A percentile compares a stretch with the other conserved stretches of the same genome.
Evolutionary conservation across 129 eudicot genomes (phyloP).

Genomic region (Smallanthus sonchifolius): DNA sequence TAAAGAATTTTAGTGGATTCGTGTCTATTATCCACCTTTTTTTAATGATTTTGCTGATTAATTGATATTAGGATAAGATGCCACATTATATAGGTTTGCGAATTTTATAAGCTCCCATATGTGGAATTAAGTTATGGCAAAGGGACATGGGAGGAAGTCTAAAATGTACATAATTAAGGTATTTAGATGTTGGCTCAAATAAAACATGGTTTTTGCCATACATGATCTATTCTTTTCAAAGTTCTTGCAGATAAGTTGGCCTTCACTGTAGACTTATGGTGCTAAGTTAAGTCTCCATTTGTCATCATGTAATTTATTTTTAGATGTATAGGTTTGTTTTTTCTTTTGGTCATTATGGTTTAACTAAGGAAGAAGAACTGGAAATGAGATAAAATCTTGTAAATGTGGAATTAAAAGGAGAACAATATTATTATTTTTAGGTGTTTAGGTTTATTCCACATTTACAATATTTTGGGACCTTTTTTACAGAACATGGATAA

Average conservation of each 20-base stretch:
- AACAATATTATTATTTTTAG: no score
- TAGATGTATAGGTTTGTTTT: neutral
- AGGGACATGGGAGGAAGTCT: slow-evolving; percentile 55
- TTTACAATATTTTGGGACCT: no score
- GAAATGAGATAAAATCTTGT: no score
- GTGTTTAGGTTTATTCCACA: no score
- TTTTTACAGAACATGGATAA: slow-evolving; percentile 81
- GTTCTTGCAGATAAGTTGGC: slow-evolving; percentile 69
- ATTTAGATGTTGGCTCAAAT: slow-evolving; percentile 72
- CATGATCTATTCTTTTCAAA: slow-evolving; percentile 73
- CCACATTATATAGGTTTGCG: slow-evolving; percentile 47
- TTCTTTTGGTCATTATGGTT: slow-evolving; percentile 37
- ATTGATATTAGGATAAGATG: slow-evolving; percentile 5
- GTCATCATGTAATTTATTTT: neutral
- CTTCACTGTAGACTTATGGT: slow-evolving; percentile 63
- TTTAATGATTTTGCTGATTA: no score
- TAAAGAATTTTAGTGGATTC: no score
- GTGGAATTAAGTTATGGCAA: slow-evolving; percentile 41
- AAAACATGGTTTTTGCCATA: slow-evolving; percentile 73
- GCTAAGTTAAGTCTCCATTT: slow-evolving; percentile 32
- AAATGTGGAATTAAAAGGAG: no score
- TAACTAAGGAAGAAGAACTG: slow-evolving; percentile 57
- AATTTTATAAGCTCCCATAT: slow-evolving; percentile 52
- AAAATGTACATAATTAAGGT: slow-evolving; percentile 56
- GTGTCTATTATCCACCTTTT: no score